Base-by-base conservation (phyloP, 768 basidiomycete genomes). In the Russula lepida region DNA sequence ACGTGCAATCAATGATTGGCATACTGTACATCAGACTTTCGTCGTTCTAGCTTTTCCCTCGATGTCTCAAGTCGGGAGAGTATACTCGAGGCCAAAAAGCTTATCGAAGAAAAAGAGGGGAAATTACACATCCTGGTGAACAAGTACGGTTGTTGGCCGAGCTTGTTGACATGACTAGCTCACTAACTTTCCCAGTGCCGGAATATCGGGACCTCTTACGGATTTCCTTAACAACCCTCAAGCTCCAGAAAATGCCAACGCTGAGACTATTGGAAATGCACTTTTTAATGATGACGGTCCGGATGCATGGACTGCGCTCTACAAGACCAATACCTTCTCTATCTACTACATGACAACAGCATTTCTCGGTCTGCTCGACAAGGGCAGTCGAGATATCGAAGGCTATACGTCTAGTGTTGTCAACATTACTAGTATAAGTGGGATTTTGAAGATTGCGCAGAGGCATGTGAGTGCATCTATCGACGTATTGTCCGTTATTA, bases 351-450 rank as follows among this genome's bases (percentile, higher is more conserved):
- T 84, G 62, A 87, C 87, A 0, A 82, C 80, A 7, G 89, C 87
- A 0, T 90, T 91, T 72, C 72, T 90, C 48, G 89, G 85, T 5
- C 75, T 92, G 44, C 80, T 92, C 48, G 84, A 83, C 56, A 86
- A 84, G 66, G 89, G 88, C 32, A 81, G 85, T 25, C 76, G 80
- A 66, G 86, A 88, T 62, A 70, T 71, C 33, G 72, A 76, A 8
- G 78, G 77, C 4, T 85, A 79, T 69, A 82, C 81, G 21, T 84
- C 89, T 23, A 79, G 74, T 50, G 84, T 91, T 30, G 80, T 92
- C 67, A 91, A 90, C 70, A 84, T 84, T 64, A 89, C 89, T 4
- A 88, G 86, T 54, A 83, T 91, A 56, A 89, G 87, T 60, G 90
- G 89, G 2, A 53, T 84, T 54, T 76, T 79, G 59, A 89, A 87